phyloP scores from a whole-genome alignment of 2,329 filamentous ascomycete genomes.

The Gremmenia infestans region DNA sequence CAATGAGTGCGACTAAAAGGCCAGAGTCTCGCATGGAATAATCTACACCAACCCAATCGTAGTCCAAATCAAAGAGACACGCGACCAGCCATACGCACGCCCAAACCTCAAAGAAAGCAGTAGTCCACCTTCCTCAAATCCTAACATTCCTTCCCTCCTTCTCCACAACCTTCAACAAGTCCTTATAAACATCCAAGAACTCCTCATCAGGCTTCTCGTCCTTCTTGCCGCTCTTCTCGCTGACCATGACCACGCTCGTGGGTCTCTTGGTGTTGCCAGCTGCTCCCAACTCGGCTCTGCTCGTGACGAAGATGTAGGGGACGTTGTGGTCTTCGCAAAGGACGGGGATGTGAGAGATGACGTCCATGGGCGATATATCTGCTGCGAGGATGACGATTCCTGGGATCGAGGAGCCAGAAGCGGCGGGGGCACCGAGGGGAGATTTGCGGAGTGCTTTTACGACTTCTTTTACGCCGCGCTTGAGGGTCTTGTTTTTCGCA shows the following conservation, averaged over 20 bases:
- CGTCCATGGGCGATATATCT: conserved; percentile 97
- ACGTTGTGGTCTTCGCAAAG: conserved; percentile 98
- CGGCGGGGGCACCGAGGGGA: conserved; percentile 59
- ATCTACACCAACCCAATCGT: conserved; percentile 7
- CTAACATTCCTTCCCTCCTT: conserved; percentile 54
- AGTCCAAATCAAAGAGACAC: background rate
- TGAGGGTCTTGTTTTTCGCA: conserved; percentile 90
- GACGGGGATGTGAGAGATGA: conserved; percentile 96
- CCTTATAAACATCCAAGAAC: conserved; percentile 59
- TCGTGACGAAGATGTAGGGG: conserved; percentile 92
- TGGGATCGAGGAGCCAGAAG: conserved; percentile 45
- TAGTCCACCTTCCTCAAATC: conserved; percentile 17
- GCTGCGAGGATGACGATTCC: conserved; percentile 87
- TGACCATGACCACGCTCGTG: conserved; percentile 91
- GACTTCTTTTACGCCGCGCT: conserved; percentile 97
- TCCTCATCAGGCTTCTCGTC: conserved; percentile 49
- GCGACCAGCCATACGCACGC: conserved; percentile 1
- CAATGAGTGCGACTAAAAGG: conserved; percentile 3
- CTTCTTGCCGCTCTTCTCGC: conserved; percentile 46
- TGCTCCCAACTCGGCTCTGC: conserved; percentile 86
- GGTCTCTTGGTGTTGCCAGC: conserved; percentile 94
- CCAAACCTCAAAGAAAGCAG: background rate
- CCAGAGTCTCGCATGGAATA: conserved; percentile 6
- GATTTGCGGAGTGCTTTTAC: conserved; percentile 98
- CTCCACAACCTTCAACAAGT: conserved; percentile 60